phyloP scores from a whole-genome alignment of 2,329 filamentous ascomycete species.

The Xylaria multiplex region DNA sequence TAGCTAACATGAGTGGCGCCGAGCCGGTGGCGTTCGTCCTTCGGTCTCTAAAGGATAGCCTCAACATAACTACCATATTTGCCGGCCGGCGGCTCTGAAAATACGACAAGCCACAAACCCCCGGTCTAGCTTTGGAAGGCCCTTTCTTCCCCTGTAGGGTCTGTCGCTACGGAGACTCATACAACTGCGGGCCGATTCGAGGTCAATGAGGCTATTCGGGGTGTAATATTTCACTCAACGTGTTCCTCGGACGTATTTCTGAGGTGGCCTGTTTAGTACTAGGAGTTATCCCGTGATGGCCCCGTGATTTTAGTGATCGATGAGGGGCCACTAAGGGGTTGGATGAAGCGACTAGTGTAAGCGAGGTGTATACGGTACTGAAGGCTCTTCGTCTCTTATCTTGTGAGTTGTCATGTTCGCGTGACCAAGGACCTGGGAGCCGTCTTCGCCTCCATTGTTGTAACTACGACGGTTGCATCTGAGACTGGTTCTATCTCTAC shows the following conservation, averaged over 20 bases:
- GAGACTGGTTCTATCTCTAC: too few species aligned
- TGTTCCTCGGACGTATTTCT: background rate
- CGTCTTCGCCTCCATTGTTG: too few species aligned
- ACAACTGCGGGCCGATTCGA: background rate
- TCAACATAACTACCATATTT: background rate
- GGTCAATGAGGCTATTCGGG: background rate
- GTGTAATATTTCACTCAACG: slow-evolving; percentile 13
- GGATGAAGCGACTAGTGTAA: too few species aligned
- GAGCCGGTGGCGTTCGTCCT: background rate
- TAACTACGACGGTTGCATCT: too few species aligned
- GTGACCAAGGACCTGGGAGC: too few species aligned
- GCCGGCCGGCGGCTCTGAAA: slow-evolving; percentile 2
- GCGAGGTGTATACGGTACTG: too few species aligned
- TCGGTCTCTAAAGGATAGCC: background rate
- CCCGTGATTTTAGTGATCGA: background rate
- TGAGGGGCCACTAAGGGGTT: too few species aligned
- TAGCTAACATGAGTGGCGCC: background rate
- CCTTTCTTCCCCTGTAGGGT: background rate
- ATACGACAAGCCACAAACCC: background rate
- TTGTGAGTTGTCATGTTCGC: too few species aligned
- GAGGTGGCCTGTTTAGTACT: background rate
- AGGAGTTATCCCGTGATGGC: background rate
- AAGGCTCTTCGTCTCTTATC: too few species aligned
- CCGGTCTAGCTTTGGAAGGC: slow-evolving; percentile 4
- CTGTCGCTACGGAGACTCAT: background rate